A percentile compares a stretch with the other conserved stretches of the same genome.
These are phyloP conservation scores for Phytopythium aichiense DNA, from an alignment of 352 stramenopile species.

Conservation along the genomic window DNA sequence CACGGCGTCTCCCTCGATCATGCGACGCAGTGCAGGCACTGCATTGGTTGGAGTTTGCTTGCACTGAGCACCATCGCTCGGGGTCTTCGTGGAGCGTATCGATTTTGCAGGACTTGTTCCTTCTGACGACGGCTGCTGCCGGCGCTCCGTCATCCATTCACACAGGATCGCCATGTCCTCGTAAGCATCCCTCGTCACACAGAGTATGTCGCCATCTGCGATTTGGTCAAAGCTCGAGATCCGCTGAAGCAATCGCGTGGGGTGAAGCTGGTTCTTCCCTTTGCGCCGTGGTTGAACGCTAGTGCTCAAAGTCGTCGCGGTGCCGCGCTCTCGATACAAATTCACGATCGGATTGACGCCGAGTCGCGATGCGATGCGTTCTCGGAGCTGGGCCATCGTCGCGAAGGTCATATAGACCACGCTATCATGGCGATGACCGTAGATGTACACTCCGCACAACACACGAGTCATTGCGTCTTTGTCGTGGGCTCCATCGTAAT, in stretches of 20 bases:
- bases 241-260: slow-evolving; percentile 27
- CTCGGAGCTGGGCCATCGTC: slow-evolving; percentile 39
- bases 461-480: slow-evolving; percentile 6
- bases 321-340: slow-evolving; percentile 44
- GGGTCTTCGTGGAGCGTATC: not conserved
- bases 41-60: not conserved
- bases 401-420: slow-evolving; percentile 50
- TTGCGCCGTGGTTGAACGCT: not conserved
- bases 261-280: slow-evolving; percentile 7
- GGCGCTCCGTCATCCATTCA: slow-evolving; percentile 46
- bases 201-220: slow-evolving; percentile 50
- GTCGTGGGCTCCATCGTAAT: too few species aligned
- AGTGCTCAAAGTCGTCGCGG: not conserved
- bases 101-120: not conserved
- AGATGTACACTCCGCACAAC: slow-evolving; percentile 54
- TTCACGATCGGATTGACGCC: slow-evolving; percentile 20
- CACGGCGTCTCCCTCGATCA: slow-evolving; percentile 1
- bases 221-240: slow-evolving; percentile 36
- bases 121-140: slow-evolving; percentile 4
- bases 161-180: slow-evolving; percentile 73
- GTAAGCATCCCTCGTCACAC: slow-evolving; percentile 50
- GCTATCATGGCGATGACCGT: slow-evolving; percentile 28
- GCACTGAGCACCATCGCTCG: not conserved
- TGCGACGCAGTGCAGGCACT: slow-evolving; percentile 5
- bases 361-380: slow-evolving; percentile 26